A percentile compares a stretch with the other conserved stretches of the same genome.
Conservation (phyloP, 805 yeast species). For the Saccharomycopsis selenospora region DNA sequence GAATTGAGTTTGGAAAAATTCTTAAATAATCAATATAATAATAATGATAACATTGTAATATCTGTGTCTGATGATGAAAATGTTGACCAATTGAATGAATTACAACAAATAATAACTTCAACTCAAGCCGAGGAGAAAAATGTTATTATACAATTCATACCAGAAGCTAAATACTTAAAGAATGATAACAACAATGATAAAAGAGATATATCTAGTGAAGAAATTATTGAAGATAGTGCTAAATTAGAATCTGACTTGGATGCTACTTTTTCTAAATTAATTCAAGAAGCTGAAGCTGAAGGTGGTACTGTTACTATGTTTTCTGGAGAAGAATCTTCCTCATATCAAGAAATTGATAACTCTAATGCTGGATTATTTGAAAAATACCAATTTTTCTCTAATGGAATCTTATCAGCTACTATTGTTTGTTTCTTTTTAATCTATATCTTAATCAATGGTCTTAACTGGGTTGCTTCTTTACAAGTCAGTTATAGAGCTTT, state of each 20-base stretch:
- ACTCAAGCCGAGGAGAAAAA: not conserved
- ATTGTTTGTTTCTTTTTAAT: conserved; percentile 49
- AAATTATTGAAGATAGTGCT: conserved; percentile 11
- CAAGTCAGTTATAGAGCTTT: conserved; percentile 67
- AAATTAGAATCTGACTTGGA: conserved; percentile 11
- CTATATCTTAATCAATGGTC: conserved; percentile 42
- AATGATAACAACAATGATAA: not conserved
- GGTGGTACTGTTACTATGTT: conserved; percentile 10
- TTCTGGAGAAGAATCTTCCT: not conserved
- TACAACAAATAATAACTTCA: not conserved
- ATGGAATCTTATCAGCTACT: conserved; percentile 64
- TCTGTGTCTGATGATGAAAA: not conserved
- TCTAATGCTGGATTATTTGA: conserved; percentile 43
- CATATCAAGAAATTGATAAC: conserved; percentile 8
- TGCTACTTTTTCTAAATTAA: conserved; percentile 11
- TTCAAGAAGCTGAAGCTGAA: conserved; percentile 17
- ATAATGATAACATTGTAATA: not conserved
- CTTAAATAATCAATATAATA: not conserved
- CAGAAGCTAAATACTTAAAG: not conserved
- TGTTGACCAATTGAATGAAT: not conserved
- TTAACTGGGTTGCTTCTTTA: conserved; percentile 51
- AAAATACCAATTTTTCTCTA: conserved; percentile 62
- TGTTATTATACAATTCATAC: not conserved
- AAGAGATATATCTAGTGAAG: conserved; percentile 8
- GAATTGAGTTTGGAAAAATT: not conserved